Evolutionary conservation across 164 flowering plant species (phyloP).

Genomic region (Chloranthus sessilifolius): DNA sequence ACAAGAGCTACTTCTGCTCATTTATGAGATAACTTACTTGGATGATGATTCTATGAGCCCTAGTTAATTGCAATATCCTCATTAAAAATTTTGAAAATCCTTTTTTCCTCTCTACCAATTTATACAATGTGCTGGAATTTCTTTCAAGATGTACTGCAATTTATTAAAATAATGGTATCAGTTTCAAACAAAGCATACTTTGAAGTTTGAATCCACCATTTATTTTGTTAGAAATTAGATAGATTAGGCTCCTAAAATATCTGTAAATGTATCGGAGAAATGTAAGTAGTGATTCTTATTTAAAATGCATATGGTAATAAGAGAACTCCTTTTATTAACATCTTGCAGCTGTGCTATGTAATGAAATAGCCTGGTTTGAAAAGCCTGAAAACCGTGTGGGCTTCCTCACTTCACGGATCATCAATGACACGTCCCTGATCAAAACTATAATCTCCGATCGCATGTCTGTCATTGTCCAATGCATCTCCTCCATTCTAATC

Average conservation of each 20-base stretch:
- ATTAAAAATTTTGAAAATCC: no score
- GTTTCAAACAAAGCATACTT: neutral
- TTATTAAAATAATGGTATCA: no score
- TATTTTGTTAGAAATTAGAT: neutral
- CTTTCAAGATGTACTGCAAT: no score
- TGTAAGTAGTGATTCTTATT: no score
- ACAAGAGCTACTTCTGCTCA: no score
- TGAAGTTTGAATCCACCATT: neutral
- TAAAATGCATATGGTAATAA: no score
- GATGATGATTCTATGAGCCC: no score
- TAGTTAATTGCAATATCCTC: no score
- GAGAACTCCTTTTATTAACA: neutral
- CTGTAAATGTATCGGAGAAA: neutral
- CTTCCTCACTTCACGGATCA: constrained; percentile 45
- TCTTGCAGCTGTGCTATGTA: constrained; percentile 44
- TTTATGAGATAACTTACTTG: no score
- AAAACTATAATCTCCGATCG: constrained; percentile 62
- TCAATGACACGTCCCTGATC: constrained; percentile 54
- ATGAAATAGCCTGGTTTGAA: constrained; percentile 77
- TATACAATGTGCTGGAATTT: no score
- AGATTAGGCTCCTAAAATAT: neutral
- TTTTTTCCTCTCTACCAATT: no score
- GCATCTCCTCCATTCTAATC: constrained; percentile 68
- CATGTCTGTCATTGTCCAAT: constrained; percentile 71
- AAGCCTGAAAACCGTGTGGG: constrained; percentile 46